These are phyloP conservation scores for Oxyria digyna DNA, from an alignment of 148 eudicot genomes.

Conservation along the genomic window DNA sequence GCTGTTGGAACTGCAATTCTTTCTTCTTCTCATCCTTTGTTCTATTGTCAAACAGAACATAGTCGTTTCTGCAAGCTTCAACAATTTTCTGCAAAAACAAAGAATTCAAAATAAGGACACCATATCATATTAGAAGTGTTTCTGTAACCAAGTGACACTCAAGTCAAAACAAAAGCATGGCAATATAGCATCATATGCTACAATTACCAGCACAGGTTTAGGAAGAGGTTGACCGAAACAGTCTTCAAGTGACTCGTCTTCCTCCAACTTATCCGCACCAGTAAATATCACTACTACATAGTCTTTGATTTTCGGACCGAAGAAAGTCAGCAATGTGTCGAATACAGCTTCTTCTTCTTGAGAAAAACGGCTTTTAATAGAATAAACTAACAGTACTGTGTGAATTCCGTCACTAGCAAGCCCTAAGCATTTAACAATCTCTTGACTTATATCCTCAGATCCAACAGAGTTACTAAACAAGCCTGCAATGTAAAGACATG, in stretches of 20 bases:
- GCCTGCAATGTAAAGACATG: constrained; percentile 42
- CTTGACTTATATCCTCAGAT: constrained; percentile 46
- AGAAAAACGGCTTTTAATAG: constrained; percentile 46
- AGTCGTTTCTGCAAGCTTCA: too few species aligned
- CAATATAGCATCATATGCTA: not conserved
- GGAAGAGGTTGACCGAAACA: constrained; percentile 17
- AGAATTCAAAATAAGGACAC: too few species aligned
- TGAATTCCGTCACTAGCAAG: constrained; percentile 74
- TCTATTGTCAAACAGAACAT: too few species aligned
- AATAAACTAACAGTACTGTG: constrained; percentile 53
- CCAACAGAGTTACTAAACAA: constrained; percentile 46
- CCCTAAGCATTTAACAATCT: constrained; percentile 62
- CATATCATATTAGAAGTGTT: too few species aligned
- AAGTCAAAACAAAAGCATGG: too few species aligned
- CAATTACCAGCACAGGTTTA: constrained; percentile 36
- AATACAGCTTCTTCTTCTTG: constrained; percentile 48
- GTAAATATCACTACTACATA: constrained; percentile 77
- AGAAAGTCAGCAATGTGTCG: constrained; percentile 35
- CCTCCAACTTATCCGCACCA: constrained; percentile 65
- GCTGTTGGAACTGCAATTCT: too few species aligned
- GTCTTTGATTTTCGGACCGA: constrained; percentile 56
- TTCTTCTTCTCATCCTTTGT: too few species aligned
- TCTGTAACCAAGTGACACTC: too few species aligned
- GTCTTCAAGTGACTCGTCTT: constrained; percentile 33
- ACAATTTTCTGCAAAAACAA: too few species aligned